phyloP scores from a whole-genome alignment of 805 yeast genomes.

The Ogataea siamensis region DNA sequence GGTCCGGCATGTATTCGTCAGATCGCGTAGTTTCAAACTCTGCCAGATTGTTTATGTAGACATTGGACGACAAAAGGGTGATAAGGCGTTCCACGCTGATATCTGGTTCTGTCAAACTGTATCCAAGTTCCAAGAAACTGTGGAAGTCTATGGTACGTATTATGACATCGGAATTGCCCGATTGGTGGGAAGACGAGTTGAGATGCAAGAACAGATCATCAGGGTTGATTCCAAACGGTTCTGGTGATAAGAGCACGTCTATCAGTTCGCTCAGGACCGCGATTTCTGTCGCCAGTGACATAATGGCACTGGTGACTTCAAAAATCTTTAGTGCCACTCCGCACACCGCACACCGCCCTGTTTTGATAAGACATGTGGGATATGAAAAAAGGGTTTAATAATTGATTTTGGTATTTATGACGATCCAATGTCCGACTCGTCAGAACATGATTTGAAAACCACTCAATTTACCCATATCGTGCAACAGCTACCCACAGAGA shows the following conservation, averaged over 20 bases:
- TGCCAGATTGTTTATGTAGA: constrained; percentile 28
- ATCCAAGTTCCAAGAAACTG: constrained; percentile 29
- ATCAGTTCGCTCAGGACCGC: constrained; percentile 25
- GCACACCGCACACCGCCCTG: constrained; percentile 1
- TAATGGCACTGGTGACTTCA: not conserved
- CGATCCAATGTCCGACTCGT: too few relatives aligned
- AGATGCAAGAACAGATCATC: constrained; percentile 23
- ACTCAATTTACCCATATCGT: too few relatives aligned
- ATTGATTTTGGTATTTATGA: too few relatives aligned
- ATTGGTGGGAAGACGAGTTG: constrained; percentile 10
- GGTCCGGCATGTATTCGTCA: constrained; percentile 27
- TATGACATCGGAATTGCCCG: constrained; percentile 13
- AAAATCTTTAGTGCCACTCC: constrained; percentile 1
- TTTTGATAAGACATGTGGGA: too few relatives aligned
- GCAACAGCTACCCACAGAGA: too few relatives aligned
- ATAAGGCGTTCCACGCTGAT: constrained; percentile 10
- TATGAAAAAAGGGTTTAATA: too few relatives aligned
- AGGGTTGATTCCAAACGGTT: constrained; percentile 16
- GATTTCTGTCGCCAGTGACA: constrained; percentile 19
- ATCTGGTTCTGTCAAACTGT: constrained; percentile 19
- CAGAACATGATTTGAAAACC: too few relatives aligned
- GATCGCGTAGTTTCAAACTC: constrained; percentile 2
- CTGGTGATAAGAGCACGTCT: constrained; percentile 25
- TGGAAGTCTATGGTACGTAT: constrained; percentile 27
- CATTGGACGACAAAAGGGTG: constrained; percentile 25